phyloP scores from a whole-genome alignment of 2,329 filamentous ascomycete species.

The Epichloe amarillans region DNA sequence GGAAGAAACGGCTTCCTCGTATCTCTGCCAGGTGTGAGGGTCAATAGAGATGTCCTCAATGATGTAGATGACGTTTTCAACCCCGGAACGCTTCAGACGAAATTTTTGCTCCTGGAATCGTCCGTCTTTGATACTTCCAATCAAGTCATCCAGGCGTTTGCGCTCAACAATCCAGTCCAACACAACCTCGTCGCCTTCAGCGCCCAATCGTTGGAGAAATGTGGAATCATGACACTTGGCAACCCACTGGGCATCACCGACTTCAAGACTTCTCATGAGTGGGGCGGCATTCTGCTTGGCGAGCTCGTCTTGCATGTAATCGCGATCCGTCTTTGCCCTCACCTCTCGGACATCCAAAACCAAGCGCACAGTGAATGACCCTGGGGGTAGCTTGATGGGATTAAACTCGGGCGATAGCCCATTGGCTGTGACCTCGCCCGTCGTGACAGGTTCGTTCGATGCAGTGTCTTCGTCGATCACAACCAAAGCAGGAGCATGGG shows the following conservation, averaged over 20 bases:
- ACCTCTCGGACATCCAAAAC: slow-evolving; percentile 66
- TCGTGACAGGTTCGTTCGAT: not conserved
- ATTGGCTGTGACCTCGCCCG: slow-evolving; percentile 9
- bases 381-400: slow-evolving; percentile 50
- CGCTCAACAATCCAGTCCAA: slow-evolving; percentile 72
- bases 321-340: slow-evolving; percentile 56
- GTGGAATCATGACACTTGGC: slow-evolving; percentile 53
- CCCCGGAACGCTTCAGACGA: slow-evolving; percentile 55
- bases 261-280: slow-evolving; percentile 53
- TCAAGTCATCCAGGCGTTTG: slow-evolving; percentile 66
- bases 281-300: slow-evolving; percentile 50
- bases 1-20: slow-evolving; percentile 55
- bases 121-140: slow-evolving; percentile 71
- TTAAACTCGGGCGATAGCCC: slow-evolving; percentile 32
- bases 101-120: slow-evolving; percentile 80
- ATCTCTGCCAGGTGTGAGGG: slow-evolving; percentile 36
- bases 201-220: slow-evolving; percentile 41
- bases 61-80: slow-evolving; percentile 67
- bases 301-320: slow-evolving; percentile 65
- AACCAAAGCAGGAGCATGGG: slow-evolving; percentile 10
- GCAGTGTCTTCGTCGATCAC: not conserved
- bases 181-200: slow-evolving; percentile 55
- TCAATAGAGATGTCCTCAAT: slow-evolving; percentile 60
- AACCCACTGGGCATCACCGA: slow-evolving; percentile 70
- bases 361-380: slow-evolving; percentile 58